phyloP scores from a whole-genome alignment of 352 stramenopile species.

The Globisporangium splendens region DNA sequence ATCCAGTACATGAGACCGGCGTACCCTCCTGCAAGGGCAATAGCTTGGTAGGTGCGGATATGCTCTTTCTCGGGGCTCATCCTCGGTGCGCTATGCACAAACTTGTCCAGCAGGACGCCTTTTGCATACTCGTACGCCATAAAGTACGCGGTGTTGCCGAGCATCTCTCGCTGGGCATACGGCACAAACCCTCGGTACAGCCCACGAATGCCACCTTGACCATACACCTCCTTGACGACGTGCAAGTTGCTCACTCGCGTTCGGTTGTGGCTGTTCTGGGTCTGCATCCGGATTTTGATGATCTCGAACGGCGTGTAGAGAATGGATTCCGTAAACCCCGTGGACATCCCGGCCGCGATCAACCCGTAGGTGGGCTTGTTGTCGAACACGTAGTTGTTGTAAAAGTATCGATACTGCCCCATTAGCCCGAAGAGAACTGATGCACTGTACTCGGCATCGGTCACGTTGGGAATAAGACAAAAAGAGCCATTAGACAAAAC shows the following conservation, averaged over 20 bases:
- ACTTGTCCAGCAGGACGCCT: constrained; percentile 51
- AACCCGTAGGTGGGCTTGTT: constrained; percentile 50
- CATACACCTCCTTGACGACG: constrained; percentile 62
- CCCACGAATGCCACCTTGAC: constrained; percentile 51
- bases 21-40: constrained; percentile 64
- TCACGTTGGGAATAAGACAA: background rate
- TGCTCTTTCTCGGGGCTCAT: constrained; percentile 52
- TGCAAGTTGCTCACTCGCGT: constrained; percentile 74
- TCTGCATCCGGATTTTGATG: constrained; percentile 76
- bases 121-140: constrained; percentile 78
- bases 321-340: constrained; percentile 54
- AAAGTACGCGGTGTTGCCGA: constrained; percentile 85
- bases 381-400: constrained; percentile 54
- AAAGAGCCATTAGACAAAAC: background rate
- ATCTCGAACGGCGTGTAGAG: constrained; percentile 78
- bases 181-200: constrained; percentile 75
- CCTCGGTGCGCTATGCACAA: constrained; percentile 31
- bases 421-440: constrained; percentile 72
- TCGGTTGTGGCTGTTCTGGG: constrained; percentile 42
- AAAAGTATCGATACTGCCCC: constrained; percentile 70
- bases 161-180: constrained; percentile 70
- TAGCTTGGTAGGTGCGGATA: constrained; percentile 69
- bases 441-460: constrained; percentile 24
- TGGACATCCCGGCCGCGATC: constrained; percentile 51
- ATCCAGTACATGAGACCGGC: constrained; percentile 86